phyloP scores from a whole-genome alignment of 371 early-diverging fungal genomes.

The Lichtheimia corymbifera region DNA sequence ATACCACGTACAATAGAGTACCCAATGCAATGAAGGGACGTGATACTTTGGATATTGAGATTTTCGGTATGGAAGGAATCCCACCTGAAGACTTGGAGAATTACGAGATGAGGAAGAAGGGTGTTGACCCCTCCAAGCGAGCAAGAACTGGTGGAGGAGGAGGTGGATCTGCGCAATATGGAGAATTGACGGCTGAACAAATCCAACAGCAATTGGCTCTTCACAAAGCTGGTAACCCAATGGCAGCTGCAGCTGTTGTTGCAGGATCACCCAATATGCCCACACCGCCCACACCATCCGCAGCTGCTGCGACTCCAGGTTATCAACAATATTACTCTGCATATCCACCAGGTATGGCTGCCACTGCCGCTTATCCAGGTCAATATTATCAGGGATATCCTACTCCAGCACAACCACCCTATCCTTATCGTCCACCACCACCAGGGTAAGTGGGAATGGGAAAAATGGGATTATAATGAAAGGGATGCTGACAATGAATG shows the following conservation, averaged over 20 bases:
- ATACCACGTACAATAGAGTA: slow-evolving; percentile 52
- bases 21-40: slow-evolving; percentile 88
- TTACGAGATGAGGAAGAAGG: slow-evolving; percentile 55
- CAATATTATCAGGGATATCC: slow-evolving; percentile 32
- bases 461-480: neutral
- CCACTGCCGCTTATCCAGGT: slow-evolving; percentile 20
- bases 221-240: slow-evolving; percentile 33
- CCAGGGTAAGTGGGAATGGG: slow-evolving; percentile 14
- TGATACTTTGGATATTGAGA: slow-evolving; percentile 85
- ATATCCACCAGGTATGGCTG: slow-evolving; percentile 9
- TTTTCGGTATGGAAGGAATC: slow-evolving; percentile 95
- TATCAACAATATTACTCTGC: slow-evolving; percentile 12
- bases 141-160: slow-evolving; percentile 21
- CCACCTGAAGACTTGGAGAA: slow-evolving; percentile 81
- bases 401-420: slow-evolving; percentile 14
- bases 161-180: slow-evolving; percentile 33
- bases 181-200: slow-evolving; percentile 43
- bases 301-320: slow-evolving; percentile 16
- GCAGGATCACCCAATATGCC: slow-evolving; percentile 8
- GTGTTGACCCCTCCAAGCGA: slow-evolving; percentile 28
- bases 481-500: neutral
- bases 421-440: slow-evolving; percentile 19
- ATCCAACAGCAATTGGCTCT: slow-evolving; percentile 42
- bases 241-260: slow-evolving; percentile 4
- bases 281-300: slow-evolving; percentile 15